A percentile compares a stretch with the other conserved stretches of the same genome.
Conservation (phyloP, 2,329 filamentous ascomycete species). For the Paraphaeosphaeria sporulosa region DNA sequence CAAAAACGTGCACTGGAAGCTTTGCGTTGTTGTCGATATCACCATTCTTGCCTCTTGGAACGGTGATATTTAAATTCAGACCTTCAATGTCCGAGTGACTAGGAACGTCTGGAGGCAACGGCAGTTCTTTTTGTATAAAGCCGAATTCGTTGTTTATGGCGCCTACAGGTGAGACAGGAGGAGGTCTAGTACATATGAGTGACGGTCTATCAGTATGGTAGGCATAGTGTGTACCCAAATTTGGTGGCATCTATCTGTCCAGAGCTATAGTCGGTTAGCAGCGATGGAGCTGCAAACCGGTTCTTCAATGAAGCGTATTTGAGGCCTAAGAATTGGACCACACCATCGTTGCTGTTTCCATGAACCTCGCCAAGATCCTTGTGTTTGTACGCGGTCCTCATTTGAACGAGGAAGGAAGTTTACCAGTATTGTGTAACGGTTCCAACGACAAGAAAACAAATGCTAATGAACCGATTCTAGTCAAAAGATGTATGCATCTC, state of each 20-base stretch:
- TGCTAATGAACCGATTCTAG: not conserved
- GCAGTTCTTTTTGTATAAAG: slow-evolving; percentile 59
- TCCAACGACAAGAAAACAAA: not conserved
- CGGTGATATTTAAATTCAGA: slow-evolving; percentile 61
- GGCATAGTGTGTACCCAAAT: slow-evolving; percentile 43
- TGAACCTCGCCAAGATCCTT: slow-evolving; percentile 31
- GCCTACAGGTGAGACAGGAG: slow-evolving; percentile 49
- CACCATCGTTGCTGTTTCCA: slow-evolving; percentile 33
- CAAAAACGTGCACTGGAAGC: slow-evolving; percentile 61
- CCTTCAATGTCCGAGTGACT: slow-evolving; percentile 58
- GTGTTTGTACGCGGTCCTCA: slow-evolving; percentile 34
- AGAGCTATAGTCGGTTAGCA: slow-evolving; percentile 35
- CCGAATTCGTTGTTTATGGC: slow-evolving; percentile 57
- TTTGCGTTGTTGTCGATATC: slow-evolving; percentile 34
- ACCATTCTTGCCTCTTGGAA: slow-evolving; percentile 45
- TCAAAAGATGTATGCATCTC: not conserved
- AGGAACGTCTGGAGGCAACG: slow-evolving; percentile 43
- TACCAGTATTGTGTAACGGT: not conserved
- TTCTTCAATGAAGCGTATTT: slow-evolving; percentile 50
- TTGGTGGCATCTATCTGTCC: slow-evolving; percentile 42
- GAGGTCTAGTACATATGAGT: slow-evolving; percentile 23
- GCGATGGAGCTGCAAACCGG: slow-evolving; percentile 45
- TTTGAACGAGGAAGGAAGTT: slow-evolving; percentile 1
- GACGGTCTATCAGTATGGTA: not conserved
- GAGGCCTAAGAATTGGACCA: slow-evolving; percentile 47